Evolutionary conservation across 257 asterid species (phyloP).

Genomic region (Fraxinus americana): DNA sequence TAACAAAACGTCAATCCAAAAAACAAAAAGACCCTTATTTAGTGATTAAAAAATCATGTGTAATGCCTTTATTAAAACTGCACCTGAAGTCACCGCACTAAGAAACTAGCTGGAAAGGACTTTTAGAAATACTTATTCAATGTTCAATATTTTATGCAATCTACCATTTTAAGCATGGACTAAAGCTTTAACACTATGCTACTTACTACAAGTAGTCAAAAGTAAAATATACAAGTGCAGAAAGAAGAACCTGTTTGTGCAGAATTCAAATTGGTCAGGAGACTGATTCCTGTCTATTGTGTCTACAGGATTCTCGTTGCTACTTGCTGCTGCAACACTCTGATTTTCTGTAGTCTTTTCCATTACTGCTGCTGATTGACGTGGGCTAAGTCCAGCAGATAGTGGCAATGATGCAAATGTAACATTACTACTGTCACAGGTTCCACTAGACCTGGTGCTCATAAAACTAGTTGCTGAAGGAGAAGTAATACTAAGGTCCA

Average conservation of each 20-base stretch:
- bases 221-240: constrained; percentile 14
- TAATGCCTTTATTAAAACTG: constrained; percentile 17
- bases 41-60: constrained; percentile 1
- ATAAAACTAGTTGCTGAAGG: constrained; percentile 76
- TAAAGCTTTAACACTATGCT: background rate
- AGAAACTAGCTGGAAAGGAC: background rate
- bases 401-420: constrained; percentile 62
- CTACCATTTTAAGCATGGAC: background rate
- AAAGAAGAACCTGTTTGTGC: constrained; percentile 57
- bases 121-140: constrained; percentile 8
- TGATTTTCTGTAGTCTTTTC: constrained; percentile 60
- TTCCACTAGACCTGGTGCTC: constrained; percentile 80
- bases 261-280: constrained; percentile 45
- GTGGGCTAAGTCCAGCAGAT: constrained; percentile 59
- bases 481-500: constrained; percentile 56
- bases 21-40: background rate
- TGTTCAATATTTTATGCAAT: background rate
- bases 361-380: constrained; percentile 52
- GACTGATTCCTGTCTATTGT: constrained; percentile 37
- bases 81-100: background rate
- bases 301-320: constrained; percentile 39
- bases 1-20: constrained; percentile 3
- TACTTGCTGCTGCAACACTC: constrained; percentile 37
- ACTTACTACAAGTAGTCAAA: constrained; percentile 24
- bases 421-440: constrained; percentile 62